Conservation (phyloP, 164 flowering plant genomes). For the Vitis riparia region DNA sequence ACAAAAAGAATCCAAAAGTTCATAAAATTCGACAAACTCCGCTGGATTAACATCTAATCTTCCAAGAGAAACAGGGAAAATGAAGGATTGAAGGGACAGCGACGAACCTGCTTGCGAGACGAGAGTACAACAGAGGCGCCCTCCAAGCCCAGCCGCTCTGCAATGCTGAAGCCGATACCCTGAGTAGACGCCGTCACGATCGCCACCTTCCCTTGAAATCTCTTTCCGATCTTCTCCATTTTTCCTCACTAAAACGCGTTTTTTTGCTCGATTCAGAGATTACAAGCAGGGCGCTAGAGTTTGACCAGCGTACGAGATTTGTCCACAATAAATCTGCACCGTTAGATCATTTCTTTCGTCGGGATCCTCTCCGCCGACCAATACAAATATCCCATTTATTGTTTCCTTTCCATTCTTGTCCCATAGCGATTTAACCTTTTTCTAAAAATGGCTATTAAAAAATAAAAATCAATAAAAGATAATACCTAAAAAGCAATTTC, state of each 20-base stretch:
- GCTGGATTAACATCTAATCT: background rate
- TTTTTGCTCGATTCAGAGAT: background rate
- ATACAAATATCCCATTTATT: too few species aligned
- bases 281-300: background rate
- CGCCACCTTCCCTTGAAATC: conserved; percentile 85
- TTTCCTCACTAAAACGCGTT: background rate
- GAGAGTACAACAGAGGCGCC: conserved; percentile 93
- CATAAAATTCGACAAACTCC: background rate
- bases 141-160: conserved; percentile 80
- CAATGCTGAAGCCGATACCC: conserved; percentile 87
- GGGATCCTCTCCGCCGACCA: background rate
- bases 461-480: too few species aligned
- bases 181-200: conserved; percentile 94
- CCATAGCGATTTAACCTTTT: too few species aligned
- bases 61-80: background rate
- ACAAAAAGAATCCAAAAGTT: background rate
- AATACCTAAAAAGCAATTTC: too few species aligned
- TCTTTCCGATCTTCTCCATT: conserved; percentile 39
- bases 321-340: too few species aligned
- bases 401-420: too few species aligned
- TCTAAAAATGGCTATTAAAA: too few species aligned
- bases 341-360: background rate
- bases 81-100: background rate
- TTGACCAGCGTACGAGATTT: too few species aligned
- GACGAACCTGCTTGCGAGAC: conserved; percentile 76